Base-by-base conservation (phyloP, 352 stramenopile genomes). In the Globisporangium uncinulatum region DNA sequence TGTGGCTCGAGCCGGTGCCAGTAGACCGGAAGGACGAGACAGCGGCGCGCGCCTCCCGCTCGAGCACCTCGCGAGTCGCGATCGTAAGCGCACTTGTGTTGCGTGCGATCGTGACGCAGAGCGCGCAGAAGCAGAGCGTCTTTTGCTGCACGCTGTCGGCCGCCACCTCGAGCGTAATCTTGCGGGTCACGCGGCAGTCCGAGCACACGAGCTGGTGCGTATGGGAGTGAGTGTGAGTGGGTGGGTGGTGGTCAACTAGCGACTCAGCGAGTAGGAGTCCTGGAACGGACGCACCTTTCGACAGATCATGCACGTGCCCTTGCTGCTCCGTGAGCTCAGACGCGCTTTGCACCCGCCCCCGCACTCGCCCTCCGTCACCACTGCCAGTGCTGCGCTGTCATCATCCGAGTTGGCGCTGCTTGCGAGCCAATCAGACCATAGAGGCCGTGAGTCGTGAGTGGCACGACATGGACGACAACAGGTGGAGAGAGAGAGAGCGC, bases 221-320 rank as follows among this genome's bases (percentile, higher is more conserved):
- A 32, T n/a, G 21, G 4, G 15, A 51, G 41, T 45, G 15, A 6
- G 50, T n/a, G 21, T 14, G 15, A 51, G 41, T 45, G 15, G 6
- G 14, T n/a, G 6, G 11, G 15, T 45, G 41, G 21, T 5, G 20
- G 21, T 32, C 14, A 51, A 62, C 21, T 24, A 62, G 13, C 44
- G 47, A 11, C 5, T 51, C 45, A 42, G 45, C 24, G 34, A 29
- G 21, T 8, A 10, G 0, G 20, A 51, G 34, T 57, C 20, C 49
- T 9, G 15, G 41, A 41, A 32, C 10, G 47, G 42, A 29, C 62
- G 44, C 46, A 79, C 71, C 62, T 62, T 63, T 32, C 68, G 57
- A 50, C 71, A 79, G 42, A 79, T 59, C 54, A 74, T 69, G 48
- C 71, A 79, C 13, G 66, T 69, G 0, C 66, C 68, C 15, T 63